Evolutionary conservation across 2,329 filamentous ascomycete species (phyloP), one percentile per base, ranked within the genome.

Genomic region (Aspergillus proliferans): DNA sequence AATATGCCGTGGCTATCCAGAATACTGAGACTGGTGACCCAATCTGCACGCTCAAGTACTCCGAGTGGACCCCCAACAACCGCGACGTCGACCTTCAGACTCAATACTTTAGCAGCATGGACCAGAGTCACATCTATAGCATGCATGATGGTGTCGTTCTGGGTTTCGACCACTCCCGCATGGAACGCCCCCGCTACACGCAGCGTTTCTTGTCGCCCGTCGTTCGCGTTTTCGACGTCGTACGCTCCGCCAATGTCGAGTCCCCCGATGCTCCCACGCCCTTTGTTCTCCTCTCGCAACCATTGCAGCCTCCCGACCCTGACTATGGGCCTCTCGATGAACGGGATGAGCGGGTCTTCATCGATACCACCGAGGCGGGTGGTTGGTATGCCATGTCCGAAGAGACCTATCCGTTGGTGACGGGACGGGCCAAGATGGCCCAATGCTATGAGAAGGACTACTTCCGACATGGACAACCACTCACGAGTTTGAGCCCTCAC

Each of bases 361-460:
- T 97, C 51, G 95, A 96, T 65, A 86, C 85, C 57, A 96, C 91
- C 1, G 82, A 87, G 48, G 75, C 77, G n/a, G 92, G 91, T 26
- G 87, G 87, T 52, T 97, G 92, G 90, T 98, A 92, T 67, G 93
- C 91, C 28, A 79, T 97, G 71, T 96, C 92, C 1, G 92, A 94
- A 50, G 79, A 77, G 38, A 83, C 83, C 7, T 97, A 96, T 59
- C 93, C 93, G 3, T 78, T 92, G 8, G 88, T 95, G 24, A 85
- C 91, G 19, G 82, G 88, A 47, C 84, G 78, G 38, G 83, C 82
- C 4, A 72, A 76, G 21, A 70, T 73, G 53, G 82, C 83, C 7
- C 69, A 76, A 47, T 82, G 77, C 61, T 82, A 83, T 55, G 73
- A 75, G 44, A 74, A 75, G 47, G 74, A 76, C 50, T 83, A 70